Percentiles rank a stretch among this genome's conserved stretches.
phyloP scores from a whole-genome alignment of 345 rosid species.

The Citrus maxima region DNA sequence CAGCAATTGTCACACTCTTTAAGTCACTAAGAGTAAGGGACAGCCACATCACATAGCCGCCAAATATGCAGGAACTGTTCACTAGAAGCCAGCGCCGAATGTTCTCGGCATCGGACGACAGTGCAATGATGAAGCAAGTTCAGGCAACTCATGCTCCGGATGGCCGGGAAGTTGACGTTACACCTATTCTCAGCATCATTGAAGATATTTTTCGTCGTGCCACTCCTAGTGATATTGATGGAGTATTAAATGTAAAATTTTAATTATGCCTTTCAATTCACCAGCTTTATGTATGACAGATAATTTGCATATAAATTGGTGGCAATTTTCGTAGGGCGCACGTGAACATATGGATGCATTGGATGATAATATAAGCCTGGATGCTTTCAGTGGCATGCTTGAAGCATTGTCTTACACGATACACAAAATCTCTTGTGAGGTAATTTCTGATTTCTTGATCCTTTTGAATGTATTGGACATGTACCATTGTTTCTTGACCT shows the following conservation, averaged over 20 bases:
- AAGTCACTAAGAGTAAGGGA: not conserved
- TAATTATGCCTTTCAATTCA: not conserved
- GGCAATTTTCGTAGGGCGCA: slow-evolving; percentile 19
- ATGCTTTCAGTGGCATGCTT: slow-evolving; percentile 26
- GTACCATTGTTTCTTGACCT: not conserved
- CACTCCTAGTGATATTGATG: slow-evolving; percentile 25
- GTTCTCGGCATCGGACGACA: slow-evolving; percentile 33
- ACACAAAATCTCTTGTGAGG: slow-evolving; percentile 47
- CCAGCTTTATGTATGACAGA: not conserved
- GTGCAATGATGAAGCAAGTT: slow-evolving; percentile 38
- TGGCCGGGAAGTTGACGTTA: slow-evolving; percentile 36
- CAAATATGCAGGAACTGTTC: slow-evolving; percentile 11
- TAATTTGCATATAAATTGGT: not conserved
- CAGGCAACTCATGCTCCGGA: slow-evolving; percentile 49
- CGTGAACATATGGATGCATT: not conserved
- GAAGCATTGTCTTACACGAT: slow-evolving; percentile 31
- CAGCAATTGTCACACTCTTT: not conserved
- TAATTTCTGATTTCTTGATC: not conserved
- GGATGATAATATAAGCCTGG: slow-evolving; percentile 21
- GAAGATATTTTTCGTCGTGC: slow-evolving; percentile 36
- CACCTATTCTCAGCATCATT: slow-evolving; percentile 31
- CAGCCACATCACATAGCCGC: not conserved
- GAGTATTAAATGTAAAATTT: slow-evolving; percentile 24
- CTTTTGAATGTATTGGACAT: not conserved
- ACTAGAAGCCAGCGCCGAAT: slow-evolving; percentile 18